Conservation (phyloP, 148 eudicot genomes). For the Rhododendron williamsianum region DNA sequence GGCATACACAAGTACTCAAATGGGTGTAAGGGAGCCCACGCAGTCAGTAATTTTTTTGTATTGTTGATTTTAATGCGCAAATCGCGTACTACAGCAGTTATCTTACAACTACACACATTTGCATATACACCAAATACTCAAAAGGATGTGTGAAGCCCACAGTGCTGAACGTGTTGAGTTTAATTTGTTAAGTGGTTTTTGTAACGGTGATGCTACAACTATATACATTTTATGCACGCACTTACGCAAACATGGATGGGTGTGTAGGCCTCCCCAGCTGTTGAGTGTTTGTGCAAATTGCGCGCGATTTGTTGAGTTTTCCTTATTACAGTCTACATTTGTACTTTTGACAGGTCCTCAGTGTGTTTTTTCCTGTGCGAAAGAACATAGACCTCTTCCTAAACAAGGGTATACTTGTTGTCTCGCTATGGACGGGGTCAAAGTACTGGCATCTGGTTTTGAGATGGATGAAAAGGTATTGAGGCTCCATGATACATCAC, state of each 20-base stretch:
- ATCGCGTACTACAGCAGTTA: background rate
- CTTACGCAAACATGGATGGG: background rate
- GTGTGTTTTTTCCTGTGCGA: slow-evolving; percentile 86
- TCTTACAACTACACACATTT: background rate
- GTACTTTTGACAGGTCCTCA: slow-evolving; percentile 71
- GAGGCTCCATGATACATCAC: slow-evolving; percentile 6
- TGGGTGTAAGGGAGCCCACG: background rate
- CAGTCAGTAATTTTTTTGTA: background rate
- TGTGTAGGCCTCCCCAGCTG: background rate
- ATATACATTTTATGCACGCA: background rate
- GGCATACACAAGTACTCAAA: background rate
- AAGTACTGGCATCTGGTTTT: slow-evolving; percentile 84
- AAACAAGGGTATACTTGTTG: slow-evolving; percentile 83
- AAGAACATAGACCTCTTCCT: slow-evolving; percentile 77
- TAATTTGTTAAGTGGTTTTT: background rate
- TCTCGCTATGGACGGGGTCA: slow-evolving; percentile 96
- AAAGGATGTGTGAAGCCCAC: background rate
- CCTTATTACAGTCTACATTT: background rate
- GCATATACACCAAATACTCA: background rate
- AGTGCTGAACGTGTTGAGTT: background rate
- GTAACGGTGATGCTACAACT: background rate
- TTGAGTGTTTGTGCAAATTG: background rate
- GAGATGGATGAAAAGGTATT: slow-evolving; percentile 70
- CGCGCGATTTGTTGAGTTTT: background rate
- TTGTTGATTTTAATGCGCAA: background rate